A percentile compares a stretch with the other conserved stretches of the same genome.
phyloP scores from a whole-genome alignment of 2,329 filamentous ascomycete species.

The Ophiostoma himal-ulmi region DNA sequence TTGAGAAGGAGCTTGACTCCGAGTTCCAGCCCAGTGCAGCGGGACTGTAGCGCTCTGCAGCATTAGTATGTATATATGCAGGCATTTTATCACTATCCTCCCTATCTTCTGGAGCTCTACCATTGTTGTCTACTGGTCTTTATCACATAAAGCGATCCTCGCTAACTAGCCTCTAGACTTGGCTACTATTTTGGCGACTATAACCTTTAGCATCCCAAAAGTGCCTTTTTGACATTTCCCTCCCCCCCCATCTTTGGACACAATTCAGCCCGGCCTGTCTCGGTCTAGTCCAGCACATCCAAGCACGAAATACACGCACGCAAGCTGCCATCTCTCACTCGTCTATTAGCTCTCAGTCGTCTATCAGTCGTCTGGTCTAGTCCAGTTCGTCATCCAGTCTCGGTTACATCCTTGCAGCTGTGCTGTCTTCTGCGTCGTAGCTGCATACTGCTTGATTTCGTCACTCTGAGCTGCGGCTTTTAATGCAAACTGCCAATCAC shows the following conservation, averaged over 20 bases:
- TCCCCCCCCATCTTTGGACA: not conserved
- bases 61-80: not conserved
- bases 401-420: not conserved
- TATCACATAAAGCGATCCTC: not conserved
- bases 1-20: not conserved
- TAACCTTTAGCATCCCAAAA: not conserved
- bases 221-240: not conserved
- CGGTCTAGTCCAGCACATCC: not conserved
- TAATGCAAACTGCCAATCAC: not conserved
- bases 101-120: not conserved
- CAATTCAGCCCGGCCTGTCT: not conserved
- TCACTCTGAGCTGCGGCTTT: constrained; percentile 9
- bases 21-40: constrained; percentile 6
- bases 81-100: not conserved
- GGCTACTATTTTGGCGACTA: too few relatives aligned
- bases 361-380: not conserved
- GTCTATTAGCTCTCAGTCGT: not conserved
- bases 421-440: not conserved
- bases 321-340: constrained; percentile 1
- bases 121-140: not conserved
- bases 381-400: too few relatives aligned
- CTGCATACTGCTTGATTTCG: not conserved
- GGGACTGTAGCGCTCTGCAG: not conserved
- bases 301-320: constrained; percentile 5
- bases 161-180: not conserved